phyloP scores from a whole-genome alignment of 345 rosid genomes.

The Microcos paniculata region DNA sequence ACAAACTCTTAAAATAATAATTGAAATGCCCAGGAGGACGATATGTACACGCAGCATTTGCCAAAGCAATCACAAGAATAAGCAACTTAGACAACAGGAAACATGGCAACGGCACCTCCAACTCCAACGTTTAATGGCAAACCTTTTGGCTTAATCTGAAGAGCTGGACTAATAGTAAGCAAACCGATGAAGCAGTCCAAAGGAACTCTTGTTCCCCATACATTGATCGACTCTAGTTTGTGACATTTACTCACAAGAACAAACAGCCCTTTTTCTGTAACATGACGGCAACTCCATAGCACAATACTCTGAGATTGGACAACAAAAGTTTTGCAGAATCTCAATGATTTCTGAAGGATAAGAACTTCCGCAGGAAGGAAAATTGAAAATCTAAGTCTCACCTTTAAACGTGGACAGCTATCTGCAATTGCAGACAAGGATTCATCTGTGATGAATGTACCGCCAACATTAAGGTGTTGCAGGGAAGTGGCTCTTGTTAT shows the following conservation, averaged over 20 bases:
- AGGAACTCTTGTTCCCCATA: constrained; percentile 89
- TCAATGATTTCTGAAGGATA: background rate
- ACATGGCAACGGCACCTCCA: constrained; percentile 26
- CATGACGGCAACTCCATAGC: constrained; percentile 95
- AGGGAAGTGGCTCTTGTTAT: constrained; percentile 65
- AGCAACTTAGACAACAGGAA: constrained; percentile 42
- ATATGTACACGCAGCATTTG: background rate
- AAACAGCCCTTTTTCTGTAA: constrained; percentile 65
- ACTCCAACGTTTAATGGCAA: constrained; percentile 36
- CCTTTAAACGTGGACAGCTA: constrained; percentile 76
- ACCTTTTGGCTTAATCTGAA: constrained; percentile 57
- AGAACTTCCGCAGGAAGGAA: background rate
- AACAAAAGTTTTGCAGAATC: background rate
- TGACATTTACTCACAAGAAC: constrained; percentile 64
- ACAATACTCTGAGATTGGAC: constrained; percentile 50
- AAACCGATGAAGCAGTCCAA: constrained; percentile 60
- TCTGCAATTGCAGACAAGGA: constrained; percentile 74
- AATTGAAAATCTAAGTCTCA: constrained; percentile 8
- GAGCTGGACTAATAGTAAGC: constrained; percentile 64
- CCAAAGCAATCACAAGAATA: background rate
- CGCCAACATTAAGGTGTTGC: constrained; percentile 81
- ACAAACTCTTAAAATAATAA: background rate
- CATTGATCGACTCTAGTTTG: constrained; percentile 70
- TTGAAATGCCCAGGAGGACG: background rate
- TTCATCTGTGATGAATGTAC: constrained; percentile 88